Evolutionary conservation across 2,329 filamentous ascomycete genomes (phyloP), one percentile per base, ranked within the genome.

Genomic region (Alternaria sp.): DNA sequence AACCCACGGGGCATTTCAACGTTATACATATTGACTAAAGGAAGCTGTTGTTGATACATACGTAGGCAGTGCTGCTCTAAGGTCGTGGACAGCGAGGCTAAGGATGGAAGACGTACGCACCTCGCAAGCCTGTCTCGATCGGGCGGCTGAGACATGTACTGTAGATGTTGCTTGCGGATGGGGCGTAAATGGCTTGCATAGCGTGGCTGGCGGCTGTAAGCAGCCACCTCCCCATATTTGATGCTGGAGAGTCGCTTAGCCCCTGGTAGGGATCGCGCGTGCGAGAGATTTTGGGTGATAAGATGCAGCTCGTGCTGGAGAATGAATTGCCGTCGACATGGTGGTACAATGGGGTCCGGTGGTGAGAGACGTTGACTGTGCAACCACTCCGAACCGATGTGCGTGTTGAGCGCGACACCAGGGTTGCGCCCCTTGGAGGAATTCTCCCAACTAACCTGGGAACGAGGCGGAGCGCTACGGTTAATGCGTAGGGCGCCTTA

Each of bases 21-120:
- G 15, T 63, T 60, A 56, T 61, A 59, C 11, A 58, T 61, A 13
- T 58, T 49, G 46, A 43, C 43, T 59, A 57, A 59, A 54, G 30
- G 44, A 59, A 52, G 25, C 55, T 59, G n/a, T 59, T 57, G 40
- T 65, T 59, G 36, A 62, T 54, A 43, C 52, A n/a, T 59, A 49
- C 43, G 45, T 28, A 19, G 17, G 47, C 17, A 54, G 4, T 52
- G 21, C 32, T 25, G 25, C 19, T 44, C 17, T 25, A 26, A 26
- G 19, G 19, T 63, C 61, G 67, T 67, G 50, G 63, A 63, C 59
- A 28, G 11, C 54, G 67, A 66, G 67, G 67, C 67, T 68, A 63
- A 68, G 65, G 54, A 52, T 50, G 23, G 43, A 17, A 59, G 49
- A 50, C 25, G 46, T 52, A 46, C 28, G 57, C 28, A 30, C 15